phyloP scores from a whole-genome alignment of 2,329 filamentous ascomycete species.

The Botrytis paeoniae region DNA sequence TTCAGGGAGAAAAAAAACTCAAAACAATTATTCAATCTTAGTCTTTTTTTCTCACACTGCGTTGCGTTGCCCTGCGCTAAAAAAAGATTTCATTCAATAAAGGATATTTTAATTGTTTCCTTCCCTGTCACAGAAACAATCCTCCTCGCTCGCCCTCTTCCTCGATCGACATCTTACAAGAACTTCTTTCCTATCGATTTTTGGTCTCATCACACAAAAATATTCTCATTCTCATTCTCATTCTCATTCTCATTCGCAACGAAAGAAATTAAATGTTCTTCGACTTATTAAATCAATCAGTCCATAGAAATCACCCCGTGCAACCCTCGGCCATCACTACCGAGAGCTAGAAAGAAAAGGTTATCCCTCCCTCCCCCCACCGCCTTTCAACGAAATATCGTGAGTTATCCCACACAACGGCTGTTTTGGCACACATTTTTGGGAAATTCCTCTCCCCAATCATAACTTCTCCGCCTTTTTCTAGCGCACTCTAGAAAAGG shows the following conservation, averaged over 20 bases:
- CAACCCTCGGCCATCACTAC: conserved; percentile 27
- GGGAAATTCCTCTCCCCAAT: conserved; percentile 1
- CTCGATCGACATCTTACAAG: not conserved
- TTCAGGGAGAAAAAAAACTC: not conserved
- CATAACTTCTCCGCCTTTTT: conserved; percentile 20
- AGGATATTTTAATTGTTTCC: not conserved
- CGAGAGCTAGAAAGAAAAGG: conserved; percentile 25
- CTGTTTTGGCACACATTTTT: conserved; percentile 23
- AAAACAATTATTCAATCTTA: not conserved
- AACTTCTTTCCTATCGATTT: not conserved
- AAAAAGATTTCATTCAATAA: not conserved
- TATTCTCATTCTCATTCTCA: not conserved
- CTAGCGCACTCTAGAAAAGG: conserved; percentile 25
- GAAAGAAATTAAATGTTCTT: conserved; percentile 2
- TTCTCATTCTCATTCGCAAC: not conserved
- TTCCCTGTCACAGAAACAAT: not conserved
- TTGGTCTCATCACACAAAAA: conserved; percentile 1
- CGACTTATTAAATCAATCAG: not conserved
- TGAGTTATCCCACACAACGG: conserved; percentile 26
- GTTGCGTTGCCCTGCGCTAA: not conserved
- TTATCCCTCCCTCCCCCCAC: conserved; percentile 21
- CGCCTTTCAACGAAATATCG: conserved; percentile 29
- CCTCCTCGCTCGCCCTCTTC: not conserved
- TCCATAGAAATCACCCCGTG: not conserved
- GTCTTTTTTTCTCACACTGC: not conserved